Percentiles rank a stretch among this genome's conserved stretches.
phyloP scores from a whole-genome alignment of 2,329 filamentous ascomycete genomes.

The Hymenoscyphus fructigenus region DNA sequence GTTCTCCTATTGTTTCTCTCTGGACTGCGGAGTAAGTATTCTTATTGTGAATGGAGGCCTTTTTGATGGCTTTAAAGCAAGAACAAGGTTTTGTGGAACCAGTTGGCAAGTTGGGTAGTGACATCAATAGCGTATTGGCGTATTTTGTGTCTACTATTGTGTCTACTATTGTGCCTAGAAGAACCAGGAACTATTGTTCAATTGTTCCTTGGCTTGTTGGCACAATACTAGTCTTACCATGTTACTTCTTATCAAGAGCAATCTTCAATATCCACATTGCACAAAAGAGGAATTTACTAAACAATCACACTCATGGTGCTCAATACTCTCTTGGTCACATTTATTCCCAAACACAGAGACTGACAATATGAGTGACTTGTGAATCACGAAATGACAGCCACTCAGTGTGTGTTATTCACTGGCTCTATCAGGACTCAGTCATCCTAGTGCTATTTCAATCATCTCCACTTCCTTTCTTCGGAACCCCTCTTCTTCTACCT shows the following conservation, averaged over 20 bases:
- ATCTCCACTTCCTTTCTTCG: neutral
- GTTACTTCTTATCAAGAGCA: neutral
- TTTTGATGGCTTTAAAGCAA: neutral
- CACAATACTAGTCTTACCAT: neutral
- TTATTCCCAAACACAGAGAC: neutral
- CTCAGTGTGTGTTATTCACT: constrained; percentile 4
- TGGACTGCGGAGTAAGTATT: too few relatives aligned
- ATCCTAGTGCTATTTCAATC: neutral
- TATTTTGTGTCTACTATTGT: neutral
- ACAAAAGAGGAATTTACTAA: constrained; percentile 8
- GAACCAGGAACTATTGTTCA: neutral
- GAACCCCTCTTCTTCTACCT: neutral
- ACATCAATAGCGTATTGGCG: neutral
- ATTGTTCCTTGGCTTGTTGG: neutral
- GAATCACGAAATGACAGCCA: neutral
- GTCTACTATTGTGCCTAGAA: neutral
- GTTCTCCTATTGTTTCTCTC: too few relatives aligned
- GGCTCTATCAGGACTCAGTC: neutral
- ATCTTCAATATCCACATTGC: neutral
- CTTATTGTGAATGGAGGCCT: neutral
- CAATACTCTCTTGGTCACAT: constrained; percentile 3
- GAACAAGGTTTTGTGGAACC: neutral
- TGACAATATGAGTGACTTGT: neutral
- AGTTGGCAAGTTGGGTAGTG: neutral
- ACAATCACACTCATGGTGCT: constrained; percentile 14